These are phyloP conservation scores for Pyrenochaeta sp. DNA, from an alignment of 2,329 filamentous ascomycete genomes.

Conservation along the genomic window DNA sequence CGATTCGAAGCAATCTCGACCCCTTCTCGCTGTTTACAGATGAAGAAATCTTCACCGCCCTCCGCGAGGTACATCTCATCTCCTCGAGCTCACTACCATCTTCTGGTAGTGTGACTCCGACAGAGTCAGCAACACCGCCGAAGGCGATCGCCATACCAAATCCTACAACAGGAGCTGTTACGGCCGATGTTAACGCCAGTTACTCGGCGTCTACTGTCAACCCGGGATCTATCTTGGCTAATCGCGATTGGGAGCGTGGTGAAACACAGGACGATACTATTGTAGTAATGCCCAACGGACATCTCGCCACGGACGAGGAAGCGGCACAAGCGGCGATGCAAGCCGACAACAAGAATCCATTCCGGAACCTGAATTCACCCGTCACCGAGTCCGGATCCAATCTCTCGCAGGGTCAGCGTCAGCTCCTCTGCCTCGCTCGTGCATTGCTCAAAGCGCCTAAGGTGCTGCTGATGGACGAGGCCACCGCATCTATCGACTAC, in stretches of 20 bases:
- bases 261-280: conserved; percentile 40
- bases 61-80: conserved; percentile 89
- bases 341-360: conserved; percentile 90
- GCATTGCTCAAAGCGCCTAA: conserved; percentile 90
- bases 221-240: conserved; percentile 40
- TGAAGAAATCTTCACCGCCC: conserved; percentile 84
- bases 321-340: conserved; percentile 43
- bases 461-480: conserved; percentile 99
- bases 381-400: conserved; percentile 93
- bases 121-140: conserved; percentile 24
- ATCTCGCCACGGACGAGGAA: conserved; percentile 36
- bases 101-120: conserved; percentile 34
- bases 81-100: conserved; percentile 51
- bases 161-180: conserved; percentile 31
- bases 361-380: conserved; percentile 82
- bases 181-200: conserved; percentile 35
- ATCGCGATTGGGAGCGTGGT: conserved; percentile 35
- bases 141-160: conserved; percentile 43
- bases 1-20: conserved; percentile 89
- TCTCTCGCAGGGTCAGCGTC: conserved; percentile 92
- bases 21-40: conserved; percentile 90
- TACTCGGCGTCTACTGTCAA: conserved; percentile 41
- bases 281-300: conserved; percentile 39
- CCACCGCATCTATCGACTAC: conserved; percentile 97
- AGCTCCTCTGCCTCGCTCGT: conserved; percentile 90